Base-by-base conservation (phyloP, 2,329 filamentous ascomycete species). In the Calonectria fujianensis region DNA sequence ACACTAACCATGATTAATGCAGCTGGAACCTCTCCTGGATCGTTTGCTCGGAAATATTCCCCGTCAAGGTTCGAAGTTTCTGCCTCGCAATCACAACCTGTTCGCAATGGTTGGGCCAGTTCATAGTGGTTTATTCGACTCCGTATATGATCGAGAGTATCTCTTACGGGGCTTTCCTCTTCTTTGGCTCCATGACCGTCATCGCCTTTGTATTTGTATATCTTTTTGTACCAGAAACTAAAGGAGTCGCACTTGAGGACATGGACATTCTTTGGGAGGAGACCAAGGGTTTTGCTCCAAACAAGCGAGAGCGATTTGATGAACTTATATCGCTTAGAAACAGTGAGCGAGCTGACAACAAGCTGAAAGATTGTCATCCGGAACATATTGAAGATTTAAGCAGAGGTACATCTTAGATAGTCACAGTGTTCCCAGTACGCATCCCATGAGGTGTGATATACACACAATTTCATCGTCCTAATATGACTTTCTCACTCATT, bases 21-120 rank as follows among this genome's bases (percentile, higher is more conserved):
- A 74, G 73, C 18, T 74, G 74, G 74, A 76, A 76, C 11, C 69
- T 77, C 27, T 69, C 70, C 11, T 78, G 76, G 76, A 77, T 78
- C 45, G 75, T 79, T 57, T 76, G 77, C 65, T 75, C 80, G 20
- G 81, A 83, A 69, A 78, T 82, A 11, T 82, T 83, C 52, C 81
- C 82, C 2, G 78, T 78, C 27, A 76, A 75, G 35, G 79, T 83
- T 27, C 81, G 82, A 9, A 80, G 81, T 20, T 74, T 80, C 37
- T 81, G 81, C 59, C 70, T 84, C 50, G 72, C 76, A 51, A 77
- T 83, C 35, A 80, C 80, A 0, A 82, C 80, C 11, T 78, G 78
- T 63, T 77, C 77, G 13, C 82, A 84, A 68, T 84, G 82, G 81
- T 76, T 84, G 3, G 79, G 77, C 16, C 79, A 84, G 65, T 84